Evolutionary conservation across 1,139 yeast genomes (phyloP).

Genomic region (Suhomyces kunorum): DNA sequence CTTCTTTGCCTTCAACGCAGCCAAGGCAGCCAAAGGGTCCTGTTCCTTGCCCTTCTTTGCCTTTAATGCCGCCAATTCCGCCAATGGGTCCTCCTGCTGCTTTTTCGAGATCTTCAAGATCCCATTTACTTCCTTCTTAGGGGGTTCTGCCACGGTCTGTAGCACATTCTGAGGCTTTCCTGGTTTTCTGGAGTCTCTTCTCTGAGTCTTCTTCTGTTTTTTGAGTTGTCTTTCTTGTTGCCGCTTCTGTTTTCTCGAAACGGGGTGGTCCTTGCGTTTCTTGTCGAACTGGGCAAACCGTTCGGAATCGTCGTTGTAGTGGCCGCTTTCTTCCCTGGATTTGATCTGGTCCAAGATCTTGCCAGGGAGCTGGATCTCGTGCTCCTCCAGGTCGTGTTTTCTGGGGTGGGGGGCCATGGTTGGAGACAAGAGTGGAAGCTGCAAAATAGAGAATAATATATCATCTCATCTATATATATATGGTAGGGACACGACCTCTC

Average conservation of each 20-base stretch:
- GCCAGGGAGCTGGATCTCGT: conserved; percentile 68
- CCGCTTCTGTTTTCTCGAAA: conserved; percentile 57
- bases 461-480: conserved; percentile 2
- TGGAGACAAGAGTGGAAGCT: conserved; percentile 2
- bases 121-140: conserved; percentile 3
- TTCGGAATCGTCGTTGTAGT: conserved; percentile 40
- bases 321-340: conserved; percentile 44
- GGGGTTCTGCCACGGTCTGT: background rate
- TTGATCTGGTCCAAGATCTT: conserved; percentile 64
- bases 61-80: background rate
- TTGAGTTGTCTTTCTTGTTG: conserved; percentile 55
- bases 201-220: conserved; percentile 39
- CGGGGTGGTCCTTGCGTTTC: conserved; percentile 29
- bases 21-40: conserved; percentile 18
- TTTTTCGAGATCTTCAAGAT: conserved; percentile 1
- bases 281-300: conserved; percentile 29
- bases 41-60: conserved; percentile 4
- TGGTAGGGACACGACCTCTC: conserved; percentile 9
- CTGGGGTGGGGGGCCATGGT: conserved; percentile 10
- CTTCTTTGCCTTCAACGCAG: conserved; percentile 16
- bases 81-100: background rate
- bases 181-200: conserved; percentile 1
- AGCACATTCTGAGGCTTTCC: background rate
- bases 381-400: conserved; percentile 24
- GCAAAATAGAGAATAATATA: background rate